phyloP scores from a whole-genome alignment of 2,329 filamentous ascomycete genomes.

The Ascochyta clinopodiicola region DNA sequence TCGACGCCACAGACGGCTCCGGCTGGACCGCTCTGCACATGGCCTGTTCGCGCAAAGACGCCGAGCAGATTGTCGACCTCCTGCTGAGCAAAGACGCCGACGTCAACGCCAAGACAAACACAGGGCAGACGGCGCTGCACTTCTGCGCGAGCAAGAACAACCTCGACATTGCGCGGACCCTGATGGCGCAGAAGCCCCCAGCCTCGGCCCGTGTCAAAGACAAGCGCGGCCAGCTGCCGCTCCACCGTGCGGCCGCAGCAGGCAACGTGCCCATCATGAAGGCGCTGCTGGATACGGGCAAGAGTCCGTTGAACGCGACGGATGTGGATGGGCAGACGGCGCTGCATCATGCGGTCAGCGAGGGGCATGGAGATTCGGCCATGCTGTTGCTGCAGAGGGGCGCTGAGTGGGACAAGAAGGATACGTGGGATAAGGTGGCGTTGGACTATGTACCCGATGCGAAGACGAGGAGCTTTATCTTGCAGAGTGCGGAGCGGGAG shows the following conservation, averaged over 20 bases:
- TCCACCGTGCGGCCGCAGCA: conserved; percentile 89
- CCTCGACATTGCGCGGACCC: conserved; percentile 76
- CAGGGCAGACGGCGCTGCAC: conserved; percentile 84
- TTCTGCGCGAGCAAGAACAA: conserved; percentile 92
- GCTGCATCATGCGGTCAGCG: conserved; percentile 83
- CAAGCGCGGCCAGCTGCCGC: conserved; percentile 82
- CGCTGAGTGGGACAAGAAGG: conserved; percentile 80
- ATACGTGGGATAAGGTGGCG: conserved; percentile 72
- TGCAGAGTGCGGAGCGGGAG: conserved; percentile 80
- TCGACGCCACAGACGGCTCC: conserved; percentile 79
- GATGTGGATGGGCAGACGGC: conserved; percentile 86
- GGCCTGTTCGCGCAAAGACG: conserved; percentile 74
- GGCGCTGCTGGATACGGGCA: conserved; percentile 76
- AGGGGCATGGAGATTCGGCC: conserved; percentile 80
- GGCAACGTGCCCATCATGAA: conserved; percentile 88
- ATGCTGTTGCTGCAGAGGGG: conserved; percentile 82
- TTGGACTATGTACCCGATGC: conserved; percentile 85
- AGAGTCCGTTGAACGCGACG: conserved; percentile 81
- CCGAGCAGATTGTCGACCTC: conserved; percentile 70
- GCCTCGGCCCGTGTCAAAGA: conserved; percentile 84
- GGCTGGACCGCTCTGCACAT: conserved; percentile 90
- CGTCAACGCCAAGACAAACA: conserved; percentile 72
- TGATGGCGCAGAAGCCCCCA: conserved; percentile 69
- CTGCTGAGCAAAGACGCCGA: conserved; percentile 74
- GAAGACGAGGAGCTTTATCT: conserved; percentile 80